Evolutionary conservation across 768 basidiomycete species (phyloP).

Genomic region (Clavaria fumosa): DNA sequence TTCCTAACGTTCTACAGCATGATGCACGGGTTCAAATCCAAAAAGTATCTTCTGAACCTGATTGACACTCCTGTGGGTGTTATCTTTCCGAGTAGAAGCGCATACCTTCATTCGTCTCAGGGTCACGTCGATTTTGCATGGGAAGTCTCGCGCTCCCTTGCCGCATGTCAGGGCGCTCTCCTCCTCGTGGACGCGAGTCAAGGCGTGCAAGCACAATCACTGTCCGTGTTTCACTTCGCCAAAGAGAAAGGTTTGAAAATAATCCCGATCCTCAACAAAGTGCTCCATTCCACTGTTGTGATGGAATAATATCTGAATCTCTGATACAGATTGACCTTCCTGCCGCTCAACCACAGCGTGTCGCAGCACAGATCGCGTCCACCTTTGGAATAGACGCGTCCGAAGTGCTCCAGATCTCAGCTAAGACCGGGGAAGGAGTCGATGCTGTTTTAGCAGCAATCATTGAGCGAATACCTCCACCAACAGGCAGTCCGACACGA

Average conservation of each 20-base stretch:
- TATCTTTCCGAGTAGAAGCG: background rate
- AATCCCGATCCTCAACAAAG: constrained; percentile 90
- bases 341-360: constrained; percentile 68
- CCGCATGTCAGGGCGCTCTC: constrained; percentile 85
- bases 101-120: constrained; percentile 20
- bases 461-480: constrained; percentile 73
- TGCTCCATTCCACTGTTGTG: constrained; percentile 14
- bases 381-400: constrained; percentile 68
- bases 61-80: constrained; percentile 85
- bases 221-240: constrained; percentile 88
- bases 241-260: constrained; percentile 66
- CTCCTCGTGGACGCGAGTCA: constrained; percentile 82
- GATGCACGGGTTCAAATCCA: constrained; percentile 45
- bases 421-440: constrained; percentile 84
- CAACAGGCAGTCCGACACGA: constrained; percentile 32
- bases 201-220: constrained; percentile 94
- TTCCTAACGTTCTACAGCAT: too few species aligned
- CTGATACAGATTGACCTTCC: constrained; percentile 72
- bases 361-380: constrained; percentile 66
- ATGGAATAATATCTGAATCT: constrained; percentile 5
- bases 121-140: constrained; percentile 98
- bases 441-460: constrained; percentile 66
- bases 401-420: constrained; percentile 70
- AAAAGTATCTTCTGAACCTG: constrained; percentile 69
- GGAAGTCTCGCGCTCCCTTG: constrained; percentile 86